Evolutionary conservation across 768 basidiomycete species (phyloP), one percentile per base, ranked within the genome.

Genomic region (Russula dissimulans): DNA sequence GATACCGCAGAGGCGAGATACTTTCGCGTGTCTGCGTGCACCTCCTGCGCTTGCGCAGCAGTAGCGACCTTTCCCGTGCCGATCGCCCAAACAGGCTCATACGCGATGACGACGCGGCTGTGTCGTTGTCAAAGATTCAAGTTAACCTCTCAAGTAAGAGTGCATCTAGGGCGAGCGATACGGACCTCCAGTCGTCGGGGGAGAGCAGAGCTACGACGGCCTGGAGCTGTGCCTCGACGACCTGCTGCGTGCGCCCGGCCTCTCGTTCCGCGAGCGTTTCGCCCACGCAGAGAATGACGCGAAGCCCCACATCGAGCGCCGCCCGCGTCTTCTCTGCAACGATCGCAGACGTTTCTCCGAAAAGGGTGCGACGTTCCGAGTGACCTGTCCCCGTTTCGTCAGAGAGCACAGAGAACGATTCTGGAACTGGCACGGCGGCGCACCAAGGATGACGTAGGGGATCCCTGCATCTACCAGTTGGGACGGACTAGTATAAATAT

Each of bases 41-140:
- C 84, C 44, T 94, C 89, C 74, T 98, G 95, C 1, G 97, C 97
- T 76, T 97, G 89, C n/a, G 77, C 78, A 0, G 89, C 78, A 36
- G 91, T 91, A 47, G 95, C 95, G 54, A 97, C 95, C 72, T 89
- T 95, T 64, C 95, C 95, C 12, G 95, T 97, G 47, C 97, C 97
- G 72, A 98, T 98, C 38, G 97, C 95, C 95, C 97, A 98, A 17
- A 98, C 91, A 45, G 94, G 91, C 73, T 95, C 92, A 73, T 95
- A 99, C 18, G 97, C 97, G 68, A 99, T 80, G 59, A 99, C 95
- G 69, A 98, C 79, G 64, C 89, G 84, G 69, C 93, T 95, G 63
- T 36, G 45, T 22, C 22, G 22, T 26, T 26, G 22, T 26, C n/a
- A 29, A 38, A 44, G 26, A 47, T 32, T 22, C 26, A 22, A 29